These are phyloP conservation scores for Penstemon newberryi DNA, from an alignment of 257 asterid genomes.

Conservation along the genomic window DNA sequence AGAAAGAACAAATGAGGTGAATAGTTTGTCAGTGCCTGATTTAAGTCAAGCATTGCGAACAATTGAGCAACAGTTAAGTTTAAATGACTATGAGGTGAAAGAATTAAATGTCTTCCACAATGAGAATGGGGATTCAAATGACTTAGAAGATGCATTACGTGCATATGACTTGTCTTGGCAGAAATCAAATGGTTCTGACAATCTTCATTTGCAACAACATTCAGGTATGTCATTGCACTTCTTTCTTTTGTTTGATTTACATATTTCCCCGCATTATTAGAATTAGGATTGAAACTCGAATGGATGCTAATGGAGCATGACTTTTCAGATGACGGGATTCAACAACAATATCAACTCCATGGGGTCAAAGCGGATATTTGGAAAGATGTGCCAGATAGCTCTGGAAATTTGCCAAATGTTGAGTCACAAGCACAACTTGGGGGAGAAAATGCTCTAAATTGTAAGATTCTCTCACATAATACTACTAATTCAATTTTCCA, in stretches of 20 bases:
- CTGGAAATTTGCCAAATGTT: conserved; percentile 35
- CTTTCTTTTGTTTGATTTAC: conserved; percentile 24
- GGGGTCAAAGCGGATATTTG: conserved; percentile 52
- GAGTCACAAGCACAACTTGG: conserved; percentile 42
- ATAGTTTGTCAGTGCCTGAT: conserved; percentile 50
- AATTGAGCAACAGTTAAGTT: conserved; percentile 74
- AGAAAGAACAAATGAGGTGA: conserved; percentile 46
- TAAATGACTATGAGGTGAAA: conserved; percentile 60
- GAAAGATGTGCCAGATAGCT: conserved; percentile 54
- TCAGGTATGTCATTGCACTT: conserved; percentile 36
- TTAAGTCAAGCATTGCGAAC: conserved; percentile 61
- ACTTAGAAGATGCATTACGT: conserved; percentile 39
- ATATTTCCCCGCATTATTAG: background rate
- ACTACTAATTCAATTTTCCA: conserved; percentile 9
- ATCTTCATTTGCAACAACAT: conserved; percentile 36
- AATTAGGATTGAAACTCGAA: conserved; percentile 15
- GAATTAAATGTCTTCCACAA: conserved; percentile 35
- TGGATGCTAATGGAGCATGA: conserved; percentile 33
- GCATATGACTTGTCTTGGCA: conserved; percentile 48
- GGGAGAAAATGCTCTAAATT: conserved; percentile 32
- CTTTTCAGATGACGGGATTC: conserved; percentile 49
- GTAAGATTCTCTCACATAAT: conserved; percentile 44
- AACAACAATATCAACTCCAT: conserved; percentile 37
- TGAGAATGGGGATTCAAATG: conserved; percentile 48
- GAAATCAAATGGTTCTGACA: conserved; percentile 41